Evolutionary conservation across 805 yeast genomes (phyloP), one percentile per base, ranked within the genome.

Genomic region (Saccharomycopsis sp.): DNA sequence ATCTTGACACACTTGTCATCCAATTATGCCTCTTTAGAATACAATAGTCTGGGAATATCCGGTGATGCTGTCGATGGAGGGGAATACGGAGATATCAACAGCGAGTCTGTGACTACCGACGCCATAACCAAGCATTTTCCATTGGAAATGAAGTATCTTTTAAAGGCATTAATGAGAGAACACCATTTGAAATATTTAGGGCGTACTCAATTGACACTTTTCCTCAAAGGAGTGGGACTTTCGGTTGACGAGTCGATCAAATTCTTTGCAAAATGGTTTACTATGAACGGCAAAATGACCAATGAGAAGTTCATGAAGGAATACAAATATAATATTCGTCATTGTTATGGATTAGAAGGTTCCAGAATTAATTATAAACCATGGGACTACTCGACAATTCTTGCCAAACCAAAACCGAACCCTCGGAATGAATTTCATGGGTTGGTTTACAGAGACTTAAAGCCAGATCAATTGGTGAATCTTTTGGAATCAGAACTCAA

Each of bases 291-390:
- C 12, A 69, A 67, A 9, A 79, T 86, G 72, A 78, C 85, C 3
- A 69, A 82, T 56, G 97, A 90, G 57, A 82, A 83, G 65, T 91
- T 92, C 73, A 83, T 86, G 70, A 92, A 91, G 72, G 96, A 93
- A 68, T 92, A 93, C 75, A 78, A 82, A 61, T 94, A 94, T 76
- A 89, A 88, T 66, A 82, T 94, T 67, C 80, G 96, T 61, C 97
- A 94, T 71, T 81, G 79, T 62, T 94, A 93, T 69, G 99, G 98
- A 54, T 75, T 89, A 59, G 97, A 89, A 72, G 99, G 99, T 64
- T 86, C 86, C 12, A 76, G 97, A 61, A 86, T 83, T 66, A 88
- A 90, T 65, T 91, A 90, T 72, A 81, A 82, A 66, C 96, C 98
- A 2, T 81, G 87, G 86, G 87, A 85, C 68, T 94, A 97, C 74